phyloP scores from a whole-genome alignment of 139 green algal genomes.

The Ulvella scutata region DNA sequence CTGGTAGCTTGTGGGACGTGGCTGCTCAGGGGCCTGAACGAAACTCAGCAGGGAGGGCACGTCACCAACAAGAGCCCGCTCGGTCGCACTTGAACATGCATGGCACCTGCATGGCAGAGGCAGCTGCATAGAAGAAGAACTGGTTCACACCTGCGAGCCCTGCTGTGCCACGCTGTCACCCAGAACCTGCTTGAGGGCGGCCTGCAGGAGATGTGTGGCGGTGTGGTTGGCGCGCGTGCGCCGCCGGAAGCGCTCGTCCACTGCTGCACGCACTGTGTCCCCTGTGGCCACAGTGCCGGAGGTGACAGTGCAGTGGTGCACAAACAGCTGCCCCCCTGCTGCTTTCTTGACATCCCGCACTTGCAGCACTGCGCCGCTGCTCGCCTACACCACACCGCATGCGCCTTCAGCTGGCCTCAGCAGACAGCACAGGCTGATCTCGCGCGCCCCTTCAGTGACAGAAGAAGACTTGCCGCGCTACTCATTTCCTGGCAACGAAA shows the following conservation, averaged over 20 bases:
- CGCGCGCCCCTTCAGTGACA: too few species aligned
- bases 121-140: too few species aligned
- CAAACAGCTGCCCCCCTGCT: conserved; percentile 49
- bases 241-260: conserved; percentile 34
- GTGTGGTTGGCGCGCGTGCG: conserved; percentile 59
- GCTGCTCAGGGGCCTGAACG: too few species aligned
- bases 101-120: too few species aligned
- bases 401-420: conserved; percentile 2
- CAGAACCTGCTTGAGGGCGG: conserved; percentile 62
- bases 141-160: conserved; percentile 59
- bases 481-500: too few species aligned
- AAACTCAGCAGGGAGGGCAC: too few species aligned
- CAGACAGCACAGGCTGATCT: too few species aligned
- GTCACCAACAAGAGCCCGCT: too few species aligned
- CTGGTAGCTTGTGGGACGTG: too few species aligned
- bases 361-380: conserved; percentile 7
- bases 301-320: conserved; percentile 46
- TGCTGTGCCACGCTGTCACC: conserved; percentile 69
- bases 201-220: conserved; percentile 80
- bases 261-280: conserved; percentile 30
- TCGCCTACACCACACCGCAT: neutral
- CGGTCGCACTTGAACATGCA: too few species aligned
- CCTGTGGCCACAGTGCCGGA: conserved; percentile 22
- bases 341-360: conserved; percentile 52
- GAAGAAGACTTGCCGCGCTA: too few species aligned